Conservation (phyloP, 192 early-diverging fungal species). For the Geranomyces michiganensis region DNA sequence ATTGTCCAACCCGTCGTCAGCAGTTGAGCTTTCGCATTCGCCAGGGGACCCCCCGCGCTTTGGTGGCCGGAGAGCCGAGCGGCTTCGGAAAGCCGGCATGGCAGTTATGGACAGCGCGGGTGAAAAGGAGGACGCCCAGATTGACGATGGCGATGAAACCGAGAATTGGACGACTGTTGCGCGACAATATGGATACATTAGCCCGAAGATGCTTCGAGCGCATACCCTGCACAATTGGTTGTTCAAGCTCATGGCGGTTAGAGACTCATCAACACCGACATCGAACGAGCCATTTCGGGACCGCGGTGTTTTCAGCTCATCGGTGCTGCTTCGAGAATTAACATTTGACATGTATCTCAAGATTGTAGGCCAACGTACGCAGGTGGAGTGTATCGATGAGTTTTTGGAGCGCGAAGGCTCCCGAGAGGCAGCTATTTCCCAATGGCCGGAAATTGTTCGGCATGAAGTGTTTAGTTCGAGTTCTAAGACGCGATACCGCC, state of each 20-base stretch:
- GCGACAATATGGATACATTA: slow-evolving; percentile 43
- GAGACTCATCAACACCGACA: background rate
- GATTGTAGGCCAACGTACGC: slow-evolving; percentile 24
- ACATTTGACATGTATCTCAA: slow-evolving; percentile 46
- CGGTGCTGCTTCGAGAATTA: slow-evolving; percentile 36
- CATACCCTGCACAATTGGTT: slow-evolving; percentile 44
- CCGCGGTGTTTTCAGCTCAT: slow-evolving; percentile 19
- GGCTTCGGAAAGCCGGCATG: no score
- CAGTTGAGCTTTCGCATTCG: no score
- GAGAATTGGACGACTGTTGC: slow-evolving; percentile 10
- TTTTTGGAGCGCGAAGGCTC: slow-evolving; percentile 11
- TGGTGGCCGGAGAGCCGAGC: no score
- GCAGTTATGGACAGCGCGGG: background rate
- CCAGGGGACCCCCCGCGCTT: no score
- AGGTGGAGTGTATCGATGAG: slow-evolving; percentile 8
- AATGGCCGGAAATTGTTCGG: slow-evolving; percentile 12
- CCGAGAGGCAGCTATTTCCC: background rate
- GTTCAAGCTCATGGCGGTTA: background rate
- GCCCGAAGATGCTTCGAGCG: slow-evolving; percentile 38
- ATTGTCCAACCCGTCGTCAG: no score
- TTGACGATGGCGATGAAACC: background rate
- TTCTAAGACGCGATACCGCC: slow-evolving; percentile 3
- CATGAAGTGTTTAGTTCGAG: background rate
- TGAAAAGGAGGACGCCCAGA: background rate
- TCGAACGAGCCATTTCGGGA: slow-evolving; percentile 17